Evolutionary conservation across 2,329 filamentous ascomycete genomes (phyloP).

Genomic region (Microsporum audouinii): DNA sequence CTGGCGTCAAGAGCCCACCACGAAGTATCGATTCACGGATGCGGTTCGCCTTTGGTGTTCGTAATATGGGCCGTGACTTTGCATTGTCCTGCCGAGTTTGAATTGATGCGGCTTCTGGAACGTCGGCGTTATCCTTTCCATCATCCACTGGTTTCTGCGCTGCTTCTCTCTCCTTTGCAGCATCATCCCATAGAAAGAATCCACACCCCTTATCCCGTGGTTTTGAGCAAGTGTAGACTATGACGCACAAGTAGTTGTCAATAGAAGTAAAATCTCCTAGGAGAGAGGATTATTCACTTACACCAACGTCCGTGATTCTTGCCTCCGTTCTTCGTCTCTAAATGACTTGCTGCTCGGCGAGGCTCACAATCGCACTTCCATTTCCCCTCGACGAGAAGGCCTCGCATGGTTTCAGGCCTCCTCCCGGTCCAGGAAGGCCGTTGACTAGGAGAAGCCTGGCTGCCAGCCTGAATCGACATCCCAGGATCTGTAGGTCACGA

Average conservation of each 20-base stretch:
- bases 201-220: slow-evolving; percentile 39
- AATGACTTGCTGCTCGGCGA: slow-evolving; percentile 42
- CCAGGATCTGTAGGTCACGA: neutral
- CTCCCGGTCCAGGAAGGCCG: neutral
- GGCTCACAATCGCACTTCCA: slow-evolving; percentile 49
- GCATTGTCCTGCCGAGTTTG: neutral
- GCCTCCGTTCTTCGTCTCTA: slow-evolving; percentile 47
- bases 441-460: neutral
- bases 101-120: neutral
- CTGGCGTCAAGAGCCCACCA: slow-evolving; percentile 26
- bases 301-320: slow-evolving; percentile 46
- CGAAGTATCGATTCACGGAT: neutral
- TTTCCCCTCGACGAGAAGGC: slow-evolving; percentile 33
- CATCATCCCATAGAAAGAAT: slow-evolving; percentile 52
- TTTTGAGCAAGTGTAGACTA: slow-evolving; percentile 48
- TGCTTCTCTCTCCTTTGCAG: slow-evolving; percentile 42
- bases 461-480: neutral
- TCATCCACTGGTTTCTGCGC: slow-evolving; percentile 36
- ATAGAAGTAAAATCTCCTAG: neutral
- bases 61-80: neutral
- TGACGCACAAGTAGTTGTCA: neutral
- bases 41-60: neutral
- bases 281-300: slow-evolving; percentile 18
- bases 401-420: slow-evolving; percentile 16
- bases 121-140: neutral